Conservation (phyloP, 2,329 filamentous ascomycete species). For the Nemania diffusa region DNA sequence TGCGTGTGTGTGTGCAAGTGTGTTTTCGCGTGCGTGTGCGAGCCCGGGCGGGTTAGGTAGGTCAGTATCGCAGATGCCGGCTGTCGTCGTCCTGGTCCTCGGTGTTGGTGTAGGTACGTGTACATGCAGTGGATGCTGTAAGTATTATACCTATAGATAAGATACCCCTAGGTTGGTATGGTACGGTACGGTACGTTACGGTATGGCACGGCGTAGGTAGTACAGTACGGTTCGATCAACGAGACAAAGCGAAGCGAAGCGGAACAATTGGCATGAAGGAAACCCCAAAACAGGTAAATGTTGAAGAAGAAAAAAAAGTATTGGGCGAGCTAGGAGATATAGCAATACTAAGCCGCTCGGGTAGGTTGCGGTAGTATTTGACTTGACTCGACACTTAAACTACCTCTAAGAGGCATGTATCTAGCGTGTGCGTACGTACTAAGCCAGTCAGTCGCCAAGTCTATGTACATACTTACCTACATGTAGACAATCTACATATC, state of each 20-base stretch:
- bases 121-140: not conserved
- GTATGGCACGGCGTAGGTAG: not conserved
- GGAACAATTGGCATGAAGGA: not conserved
- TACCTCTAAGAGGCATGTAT: too few relatives aligned
- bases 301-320: not conserved
- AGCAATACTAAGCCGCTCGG: not conserved
- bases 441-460: not conserved
- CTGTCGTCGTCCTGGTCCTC: slow-evolving; percentile 4
- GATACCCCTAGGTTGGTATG: not conserved
- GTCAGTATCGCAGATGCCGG: slow-evolving; percentile 10
- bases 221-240: slow-evolving; percentile 14
- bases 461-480: too few relatives aligned
- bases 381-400: not conserved
- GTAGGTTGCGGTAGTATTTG: not conserved
- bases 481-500: not conserved
- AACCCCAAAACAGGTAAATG: slow-evolving; percentile 5
- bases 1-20: not conserved
- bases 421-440: not conserved
- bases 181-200: slow-evolving; percentile 3
- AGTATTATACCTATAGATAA: not conserved
- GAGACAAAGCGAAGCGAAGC: slow-evolving; percentile 14
- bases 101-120: slow-evolving; percentile 8
- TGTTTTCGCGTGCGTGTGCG: not conserved
- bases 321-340: not conserved
- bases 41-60: slow-evolving; percentile 15